Percentiles rank a stretch among this genome's conserved stretches.
Conservation (phyloP, 176 grass and related monocot species). For the Zoysia pacifica region DNA sequence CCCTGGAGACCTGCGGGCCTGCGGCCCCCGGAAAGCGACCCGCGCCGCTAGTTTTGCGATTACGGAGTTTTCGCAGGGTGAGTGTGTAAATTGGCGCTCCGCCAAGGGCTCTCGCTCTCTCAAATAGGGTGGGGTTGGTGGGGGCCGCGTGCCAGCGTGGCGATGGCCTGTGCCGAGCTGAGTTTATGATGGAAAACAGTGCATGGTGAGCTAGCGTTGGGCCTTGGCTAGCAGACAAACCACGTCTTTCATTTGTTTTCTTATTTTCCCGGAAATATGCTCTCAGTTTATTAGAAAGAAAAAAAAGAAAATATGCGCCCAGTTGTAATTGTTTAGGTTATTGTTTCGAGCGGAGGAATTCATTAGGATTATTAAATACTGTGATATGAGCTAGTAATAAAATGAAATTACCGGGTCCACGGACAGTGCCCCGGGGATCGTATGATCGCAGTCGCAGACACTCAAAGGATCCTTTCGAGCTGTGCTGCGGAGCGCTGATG, state of each 20-base stretch:
- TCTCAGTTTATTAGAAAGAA: not conserved
- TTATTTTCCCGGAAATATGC: not conserved
- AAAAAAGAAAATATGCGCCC: not conserved
- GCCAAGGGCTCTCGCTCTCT: constrained; percentile 47
- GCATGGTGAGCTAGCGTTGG: not conserved
- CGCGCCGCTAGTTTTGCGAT: not conserved
- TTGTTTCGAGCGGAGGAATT: not conserved
- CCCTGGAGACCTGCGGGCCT: not conserved
- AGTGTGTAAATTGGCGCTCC: constrained; percentile 20
- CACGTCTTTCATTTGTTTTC: not conserved
- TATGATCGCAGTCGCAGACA: not conserved
- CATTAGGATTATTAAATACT: not conserved
- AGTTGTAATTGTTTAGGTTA: not conserved
- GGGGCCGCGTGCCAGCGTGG: constrained; percentile 41
- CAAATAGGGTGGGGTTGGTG: not conserved
- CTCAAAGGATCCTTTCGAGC: not conserved
- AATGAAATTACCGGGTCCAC: not conserved
- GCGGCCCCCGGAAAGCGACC: not conserved
- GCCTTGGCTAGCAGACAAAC: not conserved
- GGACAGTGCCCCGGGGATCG: not conserved
- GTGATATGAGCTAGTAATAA: not conserved
- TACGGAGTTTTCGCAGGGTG: not conserved
- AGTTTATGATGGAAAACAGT: constrained; percentile 5
- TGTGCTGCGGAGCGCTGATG: not conserved
- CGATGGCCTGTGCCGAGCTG: constrained; percentile 28